Percentiles rank a stretch among this genome's conserved stretches.
phyloP scores from a whole-genome alignment of 1,139 yeast species.

The Saccharomyces hybrid region DNA sequence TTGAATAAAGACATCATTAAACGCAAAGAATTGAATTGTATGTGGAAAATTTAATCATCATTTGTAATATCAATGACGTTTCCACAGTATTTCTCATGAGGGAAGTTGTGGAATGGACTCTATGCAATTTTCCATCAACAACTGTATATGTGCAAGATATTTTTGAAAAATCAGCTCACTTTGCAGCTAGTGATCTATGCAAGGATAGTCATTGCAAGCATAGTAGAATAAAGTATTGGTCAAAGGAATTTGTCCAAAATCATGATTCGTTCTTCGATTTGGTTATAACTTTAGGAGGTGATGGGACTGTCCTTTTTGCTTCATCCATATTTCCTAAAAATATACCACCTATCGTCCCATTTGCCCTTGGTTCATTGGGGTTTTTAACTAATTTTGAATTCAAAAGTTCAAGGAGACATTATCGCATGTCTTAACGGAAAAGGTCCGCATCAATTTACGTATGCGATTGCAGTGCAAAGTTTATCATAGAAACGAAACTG shows the following conservation, averaged over 20 bases:
- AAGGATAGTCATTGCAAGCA: slow-evolving; percentile 23
- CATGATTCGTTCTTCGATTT: slow-evolving; percentile 57
- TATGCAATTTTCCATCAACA: slow-evolving; percentile 42
- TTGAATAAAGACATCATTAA: slow-evolving; percentile 65
- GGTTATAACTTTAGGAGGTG: slow-evolving; percentile 79
- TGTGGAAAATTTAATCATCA: slow-evolving; percentile 62
- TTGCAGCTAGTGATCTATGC: slow-evolving; percentile 41
- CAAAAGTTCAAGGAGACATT: slow-evolving; percentile 57
- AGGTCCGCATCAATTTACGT: slow-evolving; percentile 68
- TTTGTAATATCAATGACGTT: slow-evolving; percentile 82
- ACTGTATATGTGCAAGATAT: slow-evolving; percentile 68
- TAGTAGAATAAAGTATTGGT: slow-evolving; percentile 60
- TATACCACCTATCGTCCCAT: slow-evolving; percentile 81
- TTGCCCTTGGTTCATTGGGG: slow-evolving; percentile 74
- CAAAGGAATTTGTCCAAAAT: slow-evolving; percentile 45
- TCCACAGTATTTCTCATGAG: slow-evolving; percentile 66
- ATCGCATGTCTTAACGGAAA: slow-evolving; percentile 50
- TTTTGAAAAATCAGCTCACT: slow-evolving; percentile 52
- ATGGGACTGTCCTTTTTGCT: slow-evolving; percentile 79
- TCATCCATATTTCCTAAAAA: slow-evolving; percentile 70
- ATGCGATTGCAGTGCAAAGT: slow-evolving; percentile 72
- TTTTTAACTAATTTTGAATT: slow-evolving; percentile 72
- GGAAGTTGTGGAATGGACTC: slow-evolving; percentile 71
- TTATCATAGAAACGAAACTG: slow-evolving; percentile 32
- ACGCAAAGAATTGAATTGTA: slow-evolving; percentile 68